Base-by-base conservation (phyloP, 495 filamentous ascomycete genomes). In the Acidiella bohemica region DNA sequence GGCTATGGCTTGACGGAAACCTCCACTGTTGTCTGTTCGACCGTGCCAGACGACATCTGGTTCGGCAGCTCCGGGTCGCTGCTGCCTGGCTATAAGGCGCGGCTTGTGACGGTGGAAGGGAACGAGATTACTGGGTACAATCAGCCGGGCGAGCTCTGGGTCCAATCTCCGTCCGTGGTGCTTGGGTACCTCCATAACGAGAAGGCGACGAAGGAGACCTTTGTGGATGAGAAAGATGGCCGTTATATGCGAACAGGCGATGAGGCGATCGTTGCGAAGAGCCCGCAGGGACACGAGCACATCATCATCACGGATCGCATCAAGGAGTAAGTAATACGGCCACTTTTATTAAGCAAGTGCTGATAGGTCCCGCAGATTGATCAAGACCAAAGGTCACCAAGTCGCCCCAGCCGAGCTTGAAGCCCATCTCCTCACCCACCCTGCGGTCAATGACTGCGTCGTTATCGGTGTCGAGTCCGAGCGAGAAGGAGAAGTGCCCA, bases 401-500 rank as follows among this genome's bases (percentile, higher is more conserved):
- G 86, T 94, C 24, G 84, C 86, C 3, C 86, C 86, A 3, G 86
- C 86, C 12, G 86, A 94, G 50, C 73, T 94, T 0, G 86, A 94
- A 65, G 80, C 84, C 13, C 84, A 90, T 51, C 69, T 94, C 10
- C 77, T 94, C 27, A 74, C 78, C 5, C 84, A 93, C 54, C 78
- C 81, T 0, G 67, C 71, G 20, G 86, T 93, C 12, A 73, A 78
- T 19, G 86, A 94, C 57, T 83, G 77, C 49, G 79, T 84, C 21
- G 84, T 94, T 9, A 86, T 94, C 46, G 77, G 76, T 11, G 67
- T 90, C 8, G 81, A 75, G 0, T 77, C 90, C 53, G 77, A 81
- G 20, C 59, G 65, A 1, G 75, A 80, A 10, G 84, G 84, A 31
- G 86, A 94, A 58, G 71, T 82, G 9, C 84, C 86, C 38, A 93